Conservation (phyloP, 257 asterid species). For the Capsicum chinense region DNA sequence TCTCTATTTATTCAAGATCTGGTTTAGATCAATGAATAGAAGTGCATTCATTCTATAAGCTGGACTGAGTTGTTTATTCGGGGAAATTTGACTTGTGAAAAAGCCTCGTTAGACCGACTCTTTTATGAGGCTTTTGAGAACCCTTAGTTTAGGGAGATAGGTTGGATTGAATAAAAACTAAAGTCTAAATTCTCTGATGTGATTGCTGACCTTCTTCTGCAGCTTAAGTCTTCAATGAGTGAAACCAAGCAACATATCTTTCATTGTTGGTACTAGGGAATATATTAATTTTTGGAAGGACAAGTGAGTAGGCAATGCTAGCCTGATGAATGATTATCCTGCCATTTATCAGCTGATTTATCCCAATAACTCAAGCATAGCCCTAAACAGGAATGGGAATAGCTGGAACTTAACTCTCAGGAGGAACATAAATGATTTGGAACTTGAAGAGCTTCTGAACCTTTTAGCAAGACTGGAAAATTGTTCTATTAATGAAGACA, state of each 20-base stretch:
- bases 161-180: not conserved
- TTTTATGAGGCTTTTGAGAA: not conserved
- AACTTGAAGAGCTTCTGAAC: too few species aligned
- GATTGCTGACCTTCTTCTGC: not conserved
- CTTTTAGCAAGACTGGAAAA: too few species aligned
- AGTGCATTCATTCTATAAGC: not conserved
- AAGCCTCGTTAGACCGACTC: not conserved
- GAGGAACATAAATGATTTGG: too few species aligned
- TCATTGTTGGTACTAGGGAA: too few species aligned
- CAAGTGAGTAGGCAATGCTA: too few species aligned
- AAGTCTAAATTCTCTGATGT: not conserved
- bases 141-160: not conserved
- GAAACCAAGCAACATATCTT: not conserved
- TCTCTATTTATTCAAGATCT: not conserved
- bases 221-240: not conserved
- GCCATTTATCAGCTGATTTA: too few species aligned
- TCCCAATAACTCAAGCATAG: too few species aligned
- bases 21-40: not conserved
- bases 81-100: not conserved
- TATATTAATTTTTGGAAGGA: too few species aligned
- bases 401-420: too few species aligned
- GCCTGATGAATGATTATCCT: too few species aligned
- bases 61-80: not conserved
- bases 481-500: too few species aligned
- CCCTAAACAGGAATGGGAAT: too few species aligned